A percentile compares a stretch with the other conserved stretches of the same genome.
Conservation (phyloP, 2,329 filamentous ascomycete genomes). For the Hawksworthiomyces lignivorus region DNA sequence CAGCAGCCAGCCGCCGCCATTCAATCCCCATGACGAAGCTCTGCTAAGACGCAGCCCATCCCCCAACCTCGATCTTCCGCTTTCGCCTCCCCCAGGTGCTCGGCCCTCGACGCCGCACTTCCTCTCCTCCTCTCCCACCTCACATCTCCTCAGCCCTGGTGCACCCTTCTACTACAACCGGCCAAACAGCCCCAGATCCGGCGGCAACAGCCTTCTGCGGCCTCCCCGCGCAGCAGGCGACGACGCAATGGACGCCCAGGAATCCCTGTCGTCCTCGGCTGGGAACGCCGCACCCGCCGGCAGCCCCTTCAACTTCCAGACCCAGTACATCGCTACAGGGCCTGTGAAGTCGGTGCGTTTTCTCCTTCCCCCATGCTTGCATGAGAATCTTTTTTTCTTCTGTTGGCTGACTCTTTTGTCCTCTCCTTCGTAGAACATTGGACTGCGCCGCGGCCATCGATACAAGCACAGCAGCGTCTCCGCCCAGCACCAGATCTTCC, state of each 20-base stretch:
- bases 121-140: not conserved
- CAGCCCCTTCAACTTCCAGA: slow-evolving; percentile 92
- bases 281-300: not conserved
- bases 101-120: not conserved
- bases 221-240: not conserved
- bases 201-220: not conserved
- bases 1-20: slow-evolving; percentile 1
- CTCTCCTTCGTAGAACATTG: slow-evolving; percentile 59
- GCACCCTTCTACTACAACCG: not conserved
- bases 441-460: slow-evolving; percentile 87
- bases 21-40: slow-evolving; percentile 13
- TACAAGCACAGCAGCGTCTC: slow-evolving; percentile 97
- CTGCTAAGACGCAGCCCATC: slow-evolving; percentile 14
- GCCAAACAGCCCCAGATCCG: not conserved
- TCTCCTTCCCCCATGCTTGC: not conserved
- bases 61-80: not conserved
- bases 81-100: not conserved
- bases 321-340: slow-evolving; percentile 65
- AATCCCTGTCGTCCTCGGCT: not conserved
- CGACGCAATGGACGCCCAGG: slow-evolving; percentile 6
- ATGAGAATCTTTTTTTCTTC: not conserved
- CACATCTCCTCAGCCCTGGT: slow-evolving; percentile 3
- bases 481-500: slow-evolving; percentile 83
- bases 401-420: not conserved
- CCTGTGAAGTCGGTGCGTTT: slow-evolving; percentile 67